phyloP scores from a whole-genome alignment of 148 eudicot genomes.

The Rhododendron ferrugineum region DNA sequence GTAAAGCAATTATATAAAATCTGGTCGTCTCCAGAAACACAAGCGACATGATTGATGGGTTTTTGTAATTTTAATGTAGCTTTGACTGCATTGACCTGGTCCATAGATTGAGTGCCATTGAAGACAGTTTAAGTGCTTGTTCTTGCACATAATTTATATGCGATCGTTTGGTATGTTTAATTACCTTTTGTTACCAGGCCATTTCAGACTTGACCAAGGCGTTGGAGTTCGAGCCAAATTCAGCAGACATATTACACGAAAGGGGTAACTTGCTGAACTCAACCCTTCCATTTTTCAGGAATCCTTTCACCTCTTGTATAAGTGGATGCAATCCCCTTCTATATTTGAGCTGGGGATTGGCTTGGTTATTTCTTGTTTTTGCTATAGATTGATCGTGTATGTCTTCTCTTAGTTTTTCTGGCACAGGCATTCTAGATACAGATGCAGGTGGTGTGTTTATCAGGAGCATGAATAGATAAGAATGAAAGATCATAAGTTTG shows the following conservation, averaged over 20 bases:
- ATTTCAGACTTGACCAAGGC: constrained; percentile 90
- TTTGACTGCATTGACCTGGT: background rate
- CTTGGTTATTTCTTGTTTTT: background rate
- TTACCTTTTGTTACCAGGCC: constrained; percentile 46
- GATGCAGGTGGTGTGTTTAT: background rate
- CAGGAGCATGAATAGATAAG: background rate
- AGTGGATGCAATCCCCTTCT: background rate
- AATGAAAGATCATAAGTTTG: background rate
- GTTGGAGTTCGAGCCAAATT: constrained; percentile 80
- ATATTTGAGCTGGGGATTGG: background rate
- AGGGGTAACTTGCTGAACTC: constrained; percentile 54
- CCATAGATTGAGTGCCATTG: background rate
- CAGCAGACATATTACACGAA: constrained; percentile 87
- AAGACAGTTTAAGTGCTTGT: background rate
- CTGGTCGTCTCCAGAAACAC: background rate
- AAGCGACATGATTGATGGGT: background rate
- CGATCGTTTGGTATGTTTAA: background rate
- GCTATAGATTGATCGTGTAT: background rate
- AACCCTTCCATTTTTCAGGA: constrained; percentile 2
- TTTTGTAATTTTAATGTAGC: background rate
- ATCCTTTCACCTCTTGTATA: background rate
- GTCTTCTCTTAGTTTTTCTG: background rate
- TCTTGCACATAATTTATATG: background rate
- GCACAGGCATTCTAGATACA: background rate
- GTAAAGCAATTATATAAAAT: background rate